phyloP scores from a whole-genome alignment of 2,329 filamentous ascomycete species.

The Pseudogymnoascus pannorum region DNA sequence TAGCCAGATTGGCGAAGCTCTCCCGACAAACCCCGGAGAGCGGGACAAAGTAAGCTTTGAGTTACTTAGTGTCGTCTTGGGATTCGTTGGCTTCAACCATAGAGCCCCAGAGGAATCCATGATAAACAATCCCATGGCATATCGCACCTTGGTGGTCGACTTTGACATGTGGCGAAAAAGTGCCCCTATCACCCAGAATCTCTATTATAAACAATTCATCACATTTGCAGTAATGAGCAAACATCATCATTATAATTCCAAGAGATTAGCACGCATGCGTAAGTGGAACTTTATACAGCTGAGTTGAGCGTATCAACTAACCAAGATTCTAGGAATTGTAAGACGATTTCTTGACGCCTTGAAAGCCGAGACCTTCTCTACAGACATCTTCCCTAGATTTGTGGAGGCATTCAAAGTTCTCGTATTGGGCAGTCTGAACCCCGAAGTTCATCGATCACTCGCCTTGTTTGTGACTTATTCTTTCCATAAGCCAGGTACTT shows the following conservation, averaged over 20 bases:
- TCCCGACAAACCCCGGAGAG: conserved; percentile 42
- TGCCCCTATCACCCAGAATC: conserved; percentile 65
- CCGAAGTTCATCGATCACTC: conserved; percentile 77
- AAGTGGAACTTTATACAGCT: conserved; percentile 35
- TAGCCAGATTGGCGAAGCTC: conserved; percentile 26
- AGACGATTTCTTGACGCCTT: conserved; percentile 85
- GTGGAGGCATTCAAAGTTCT: conserved; percentile 72
- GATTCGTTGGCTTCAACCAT: conserved; percentile 83
- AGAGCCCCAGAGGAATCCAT: conserved; percentile 77
- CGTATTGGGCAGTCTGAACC: conserved; percentile 71
- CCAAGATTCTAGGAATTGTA: conserved; percentile 59
- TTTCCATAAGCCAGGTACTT: conserved; percentile 54
- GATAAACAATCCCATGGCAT: conserved; percentile 92
- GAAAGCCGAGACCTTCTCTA: conserved; percentile 72
- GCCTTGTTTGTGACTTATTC: conserved; percentile 91
- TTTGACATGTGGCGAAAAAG: conserved; percentile 87
- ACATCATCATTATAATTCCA: conserved; percentile 85
- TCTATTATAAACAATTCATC: conserved; percentile 90
- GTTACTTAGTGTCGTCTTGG: conserved; percentile 68
- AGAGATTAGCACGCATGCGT: conserved; percentile 84
- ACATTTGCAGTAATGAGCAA: conserved; percentile 86
- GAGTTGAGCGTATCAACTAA: conserved; percentile 6
- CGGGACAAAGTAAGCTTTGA: conserved; percentile 50
- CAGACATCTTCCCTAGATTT: conserved; percentile 67
- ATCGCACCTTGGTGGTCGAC: conserved; percentile 85